Evolutionary conservation across 345 rosid genomes (phyloP).

Genomic region (Capsella bursapastoris): DNA sequence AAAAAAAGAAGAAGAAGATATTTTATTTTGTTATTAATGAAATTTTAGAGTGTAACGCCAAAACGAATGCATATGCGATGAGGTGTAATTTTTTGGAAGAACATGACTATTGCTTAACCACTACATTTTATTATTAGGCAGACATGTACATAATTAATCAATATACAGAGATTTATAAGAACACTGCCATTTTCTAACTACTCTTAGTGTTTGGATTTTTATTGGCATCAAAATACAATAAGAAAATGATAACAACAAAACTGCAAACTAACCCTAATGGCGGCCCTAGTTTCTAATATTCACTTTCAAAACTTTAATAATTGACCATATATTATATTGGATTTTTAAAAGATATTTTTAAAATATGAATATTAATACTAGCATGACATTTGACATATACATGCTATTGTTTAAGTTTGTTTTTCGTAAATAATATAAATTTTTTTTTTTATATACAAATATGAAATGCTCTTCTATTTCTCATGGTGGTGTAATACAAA

Average conservation of each 20-base stretch:
- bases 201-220: conserved; percentile 1
- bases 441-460: too few species aligned
- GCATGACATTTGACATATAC: background rate
- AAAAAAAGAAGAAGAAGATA: too few species aligned
- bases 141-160: background rate
- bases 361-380: background rate
- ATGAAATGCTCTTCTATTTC: background rate
- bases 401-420: background rate
- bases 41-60: conserved; percentile 12
- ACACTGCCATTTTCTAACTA: conserved; percentile 2
- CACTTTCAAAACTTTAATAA: background rate
- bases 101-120: conserved; percentile 33
- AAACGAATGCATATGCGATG: conserved; percentile 29
- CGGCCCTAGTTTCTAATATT: conserved; percentile 11
- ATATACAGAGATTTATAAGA: background rate
- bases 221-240: conserved; percentile 19
- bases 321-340: background rate
- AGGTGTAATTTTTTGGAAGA: conserved; percentile 32
- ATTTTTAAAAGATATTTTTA: background rate
- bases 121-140: conserved; percentile 4
- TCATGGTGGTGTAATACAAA: background rate
- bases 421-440: background rate
- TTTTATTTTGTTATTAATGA: background rate
- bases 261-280: conserved; percentile 13
- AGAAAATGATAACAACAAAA: conserved; percentile 5